phyloP scores from a whole-genome alignment of 1,284 basidiomycete species.

The Coriolopsis trogii region DNA sequence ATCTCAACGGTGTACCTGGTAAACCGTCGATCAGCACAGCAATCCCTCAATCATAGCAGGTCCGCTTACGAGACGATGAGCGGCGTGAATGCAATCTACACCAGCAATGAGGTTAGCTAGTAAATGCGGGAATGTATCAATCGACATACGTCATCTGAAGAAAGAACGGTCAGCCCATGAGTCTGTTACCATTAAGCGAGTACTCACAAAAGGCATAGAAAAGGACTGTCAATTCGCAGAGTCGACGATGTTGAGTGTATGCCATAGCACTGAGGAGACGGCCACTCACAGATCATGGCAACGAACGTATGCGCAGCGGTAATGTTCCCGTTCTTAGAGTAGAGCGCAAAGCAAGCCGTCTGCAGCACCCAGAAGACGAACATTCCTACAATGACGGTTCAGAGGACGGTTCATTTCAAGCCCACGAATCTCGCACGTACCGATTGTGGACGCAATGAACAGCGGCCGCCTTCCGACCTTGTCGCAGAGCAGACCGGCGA shows the following conservation, averaged over 20 bases:
- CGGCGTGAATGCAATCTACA: constrained; percentile 53
- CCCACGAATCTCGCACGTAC: constrained; percentile 23
- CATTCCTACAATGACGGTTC: constrained; percentile 43
- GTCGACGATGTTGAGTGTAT: not conserved
- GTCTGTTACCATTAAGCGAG: not conserved
- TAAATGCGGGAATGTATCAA: not conserved
- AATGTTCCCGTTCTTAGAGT: constrained; percentile 37
- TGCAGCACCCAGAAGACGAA: constrained; percentile 45
- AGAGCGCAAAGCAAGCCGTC: constrained; percentile 45
- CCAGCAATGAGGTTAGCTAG: not conserved
- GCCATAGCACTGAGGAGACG: not conserved
- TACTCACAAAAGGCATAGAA: constrained; percentile 48
- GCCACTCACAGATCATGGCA: constrained; percentile 48
- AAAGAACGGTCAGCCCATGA: not conserved
- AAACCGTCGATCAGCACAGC: not conserved
- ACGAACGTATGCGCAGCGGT: constrained; percentile 46
- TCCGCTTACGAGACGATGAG: constrained; percentile 49
- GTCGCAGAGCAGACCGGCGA: constrained; percentile 52
- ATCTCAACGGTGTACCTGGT: constrained; percentile 58
- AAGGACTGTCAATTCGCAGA: constrained; percentile 33
- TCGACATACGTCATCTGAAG: constrained; percentile 37
- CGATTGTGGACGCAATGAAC: constrained; percentile 54
- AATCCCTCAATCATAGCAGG: too few species aligned
- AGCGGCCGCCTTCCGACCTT: constrained; percentile 53
- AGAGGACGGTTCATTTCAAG: too few species aligned